Evolutionary conservation across 2,329 filamentous ascomycete genomes (phyloP).

Genomic region (Pseudopithomyces maydicus): DNA sequence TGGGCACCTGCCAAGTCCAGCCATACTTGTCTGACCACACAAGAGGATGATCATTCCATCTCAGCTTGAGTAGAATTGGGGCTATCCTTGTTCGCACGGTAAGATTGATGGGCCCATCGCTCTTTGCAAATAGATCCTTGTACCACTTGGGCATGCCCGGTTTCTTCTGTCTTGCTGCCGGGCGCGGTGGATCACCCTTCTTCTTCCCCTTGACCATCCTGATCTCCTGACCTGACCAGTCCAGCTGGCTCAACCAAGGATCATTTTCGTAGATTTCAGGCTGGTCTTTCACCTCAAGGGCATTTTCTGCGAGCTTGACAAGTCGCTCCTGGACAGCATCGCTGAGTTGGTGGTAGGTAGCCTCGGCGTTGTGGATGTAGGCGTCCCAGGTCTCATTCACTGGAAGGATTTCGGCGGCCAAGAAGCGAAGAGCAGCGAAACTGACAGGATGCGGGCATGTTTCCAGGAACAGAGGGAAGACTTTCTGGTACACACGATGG

Average conservation of each 20-base stretch:
- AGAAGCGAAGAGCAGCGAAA: slow-evolving; percentile 88
- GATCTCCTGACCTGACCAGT: slow-evolving; percentile 93
- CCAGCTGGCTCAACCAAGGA: slow-evolving; percentile 89
- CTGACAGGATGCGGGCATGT: slow-evolving; percentile 96
- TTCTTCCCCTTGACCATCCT: slow-evolving; percentile 91
- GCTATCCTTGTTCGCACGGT: slow-evolving; percentile 88
- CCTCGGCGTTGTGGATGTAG: slow-evolving; percentile 83
- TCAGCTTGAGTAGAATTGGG: slow-evolving; percentile 78
- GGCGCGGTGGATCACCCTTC: slow-evolving; percentile 78
- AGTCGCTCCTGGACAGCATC: slow-evolving; percentile 79
- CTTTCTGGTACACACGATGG: slow-evolving; percentile 89
- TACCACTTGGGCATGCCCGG: slow-evolving; percentile 97
- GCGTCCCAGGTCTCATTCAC: slow-evolving; percentile 86
- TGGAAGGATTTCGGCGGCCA: slow-evolving; percentile 92
- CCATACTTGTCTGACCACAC: slow-evolving; percentile 93
- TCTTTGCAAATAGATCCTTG: slow-evolving; percentile 81
- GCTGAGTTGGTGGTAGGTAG: slow-evolving; percentile 77
- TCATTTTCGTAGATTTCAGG: slow-evolving; percentile 74
- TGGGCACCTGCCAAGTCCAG: slow-evolving; percentile 85
- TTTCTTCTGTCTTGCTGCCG: slow-evolving; percentile 83
- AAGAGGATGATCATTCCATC: slow-evolving; percentile 88
- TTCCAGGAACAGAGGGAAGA: slow-evolving; percentile 86
- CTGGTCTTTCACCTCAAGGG: slow-evolving; percentile 73
- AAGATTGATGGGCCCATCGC: slow-evolving; percentile 70
- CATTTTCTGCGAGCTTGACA: slow-evolving; percentile 73